Evolutionary conservation across 2,329 filamentous ascomycete genomes (phyloP), one percentile per base, ranked within the genome.

Genomic region (Fusarium solani-melongenae): DNA sequence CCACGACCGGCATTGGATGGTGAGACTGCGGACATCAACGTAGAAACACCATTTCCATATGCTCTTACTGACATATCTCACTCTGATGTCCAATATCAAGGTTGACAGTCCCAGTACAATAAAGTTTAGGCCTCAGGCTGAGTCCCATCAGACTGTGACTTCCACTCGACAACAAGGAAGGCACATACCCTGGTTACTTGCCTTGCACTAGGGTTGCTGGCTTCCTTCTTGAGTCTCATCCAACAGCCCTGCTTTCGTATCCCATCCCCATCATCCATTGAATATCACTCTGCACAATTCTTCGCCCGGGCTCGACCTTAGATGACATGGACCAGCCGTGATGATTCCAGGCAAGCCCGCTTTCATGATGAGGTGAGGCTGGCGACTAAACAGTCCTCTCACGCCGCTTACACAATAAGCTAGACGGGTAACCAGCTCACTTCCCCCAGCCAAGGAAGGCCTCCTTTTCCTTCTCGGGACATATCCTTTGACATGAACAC

Each of bases 211-310:
- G 24, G 22, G 34, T 39, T 60, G 57, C n/a, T 44, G 57, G 38
- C 24, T 46, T 49, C 41, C 29, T 39, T 49, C 39, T 33, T n/a
- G 20, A 51, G 57, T 60, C 29, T 60, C 59, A 17, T 53, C 59
- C 59, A 62, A 53, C 44, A 62, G 59, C 44, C 59, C 44, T 62
- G 39, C 58, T 51, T 44, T 61, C 22, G 31, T 29, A 61, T 61
- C 58, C 34, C 39, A 36, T 51, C 44, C 34, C 39, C 22, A 51
- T 36, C 29, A 51, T 49, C 44, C 44, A 49, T 49, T 49, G 44
- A 49, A 17, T 53, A 53, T 53, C 49, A 53, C 49, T 33, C 49
- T 53, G 49, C 49, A 53, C 49, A 53, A 53, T 31, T 53, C 27
- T 20, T 53, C 27, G 49, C 49, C 33, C 17, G 27, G 27, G 53